Percentiles rank a stretch among this genome's conserved stretches.
These are phyloP conservation scores for Gossypium davidsonii DNA, from an alignment of 441 rosid species.

Conservation along the genomic window DNA sequence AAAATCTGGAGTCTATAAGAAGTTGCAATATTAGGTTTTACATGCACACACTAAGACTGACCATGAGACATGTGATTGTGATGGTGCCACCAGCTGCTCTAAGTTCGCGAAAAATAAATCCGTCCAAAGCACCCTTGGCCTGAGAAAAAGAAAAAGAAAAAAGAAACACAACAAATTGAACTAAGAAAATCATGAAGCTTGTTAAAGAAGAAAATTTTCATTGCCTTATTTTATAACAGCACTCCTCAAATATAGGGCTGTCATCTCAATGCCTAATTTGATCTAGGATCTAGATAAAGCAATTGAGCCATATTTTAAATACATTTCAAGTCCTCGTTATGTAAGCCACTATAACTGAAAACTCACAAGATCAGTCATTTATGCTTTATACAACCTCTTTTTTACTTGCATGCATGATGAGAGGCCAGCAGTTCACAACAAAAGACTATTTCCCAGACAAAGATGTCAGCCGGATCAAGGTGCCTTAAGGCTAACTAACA, in stretches of 20 bases:
- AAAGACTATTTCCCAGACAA: background rate
- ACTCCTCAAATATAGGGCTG: background rate
- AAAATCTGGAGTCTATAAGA: background rate
- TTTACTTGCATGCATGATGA: background rate
- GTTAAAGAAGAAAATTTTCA: background rate
- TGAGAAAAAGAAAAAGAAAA: constrained; percentile 21
- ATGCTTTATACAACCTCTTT: background rate
- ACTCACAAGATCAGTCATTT: background rate
- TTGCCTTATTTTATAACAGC: background rate
- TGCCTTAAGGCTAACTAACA: background rate
- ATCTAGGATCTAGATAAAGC: background rate
- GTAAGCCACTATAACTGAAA: background rate
- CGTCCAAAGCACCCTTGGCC: constrained; percentile 57
- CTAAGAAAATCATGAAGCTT: background rate
- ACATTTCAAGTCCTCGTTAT: background rate
- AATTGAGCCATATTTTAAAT: background rate
- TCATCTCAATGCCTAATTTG: background rate
- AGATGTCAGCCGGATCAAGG: background rate
- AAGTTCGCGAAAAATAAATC: constrained; percentile 55
- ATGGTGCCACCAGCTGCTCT: constrained; percentile 72
- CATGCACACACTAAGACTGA: constrained; percentile 23
- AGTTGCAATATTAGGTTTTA: background rate
- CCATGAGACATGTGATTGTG: constrained; percentile 93
- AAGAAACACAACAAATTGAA: background rate
- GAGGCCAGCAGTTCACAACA: background rate